Evolutionary conservation across 75 land plant species (phyloP), one percentile per base, ranked within the genome.

Genomic region (Pinus taeda): DNA sequence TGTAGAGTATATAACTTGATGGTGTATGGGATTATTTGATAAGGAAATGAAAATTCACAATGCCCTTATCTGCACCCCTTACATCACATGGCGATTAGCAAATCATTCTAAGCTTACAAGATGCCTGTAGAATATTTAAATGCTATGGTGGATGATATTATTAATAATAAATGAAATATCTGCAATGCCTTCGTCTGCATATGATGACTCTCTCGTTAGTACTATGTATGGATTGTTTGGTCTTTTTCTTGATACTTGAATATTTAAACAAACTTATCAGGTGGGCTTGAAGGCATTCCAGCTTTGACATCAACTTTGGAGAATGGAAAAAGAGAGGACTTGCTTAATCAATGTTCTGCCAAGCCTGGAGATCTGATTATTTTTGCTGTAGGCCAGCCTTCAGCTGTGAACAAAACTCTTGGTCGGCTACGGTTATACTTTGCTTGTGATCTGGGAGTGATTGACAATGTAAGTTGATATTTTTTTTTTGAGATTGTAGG

Each of bases 331-430:
- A 85, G 69, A 78, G 83, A 88, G 73, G 77, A 85, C 8, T 78
- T 96, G 18, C 61, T 90, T 76, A 84, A 60, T 33, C 57, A 78
- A 45, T 87, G 89, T 66, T 84, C 73, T 74, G 95, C 95, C 57
- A 80, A 86, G 57, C 75, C 88, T 11, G 99, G 92, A 53, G 99
- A 96, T 84, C 86, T 96, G 26, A 86, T 96, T 21, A 71, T 96
- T 60, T 96, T 94, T 90, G 97, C 95, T 59, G 86, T 89, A 36
- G 99, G 97, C 33, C 77, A 82, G 36, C 78, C 77, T 15, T 59
- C 85, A 75, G 72, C 89, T 24, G 99, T 94, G 57, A 90, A 96
- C 69, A 94, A 78, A 85, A 94, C 93, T 55, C 89, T 96, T 30
- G 99, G 83, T 57, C 83, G 87, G 11, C 87, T 96, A 45, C 87